Base-by-base conservation (phyloP, 371 early-diverging fungal species). In the Rhizopus arrhizus region DNA sequence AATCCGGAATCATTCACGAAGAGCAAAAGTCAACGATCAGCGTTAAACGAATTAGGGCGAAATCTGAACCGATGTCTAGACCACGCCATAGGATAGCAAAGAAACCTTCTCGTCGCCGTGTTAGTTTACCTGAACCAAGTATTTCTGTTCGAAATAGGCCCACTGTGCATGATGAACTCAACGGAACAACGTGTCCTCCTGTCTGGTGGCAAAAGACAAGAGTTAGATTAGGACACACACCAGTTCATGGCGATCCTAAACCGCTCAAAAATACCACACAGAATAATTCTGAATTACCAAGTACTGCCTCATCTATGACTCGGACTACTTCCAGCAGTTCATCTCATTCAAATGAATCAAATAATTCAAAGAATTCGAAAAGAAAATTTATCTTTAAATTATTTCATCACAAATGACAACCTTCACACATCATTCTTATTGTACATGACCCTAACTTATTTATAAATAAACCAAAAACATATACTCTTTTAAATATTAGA, bases 151-250 rank as follows among this genome's bases (percentile, higher is more conserved):
- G 59, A 5, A 7, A 22, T 1, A 54, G 64, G 28, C 71, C 71
- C 5, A 45, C 64, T 4, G 42, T 43, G 3, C 45, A 56, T 13
- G 71, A 71, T 49, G 71, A 71, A 38, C 58, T 41, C 3, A 45
- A 42, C 11, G 71, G 71, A 10, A 71, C 46, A 13, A 71, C 71
- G 10, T 64, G 67, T n/a, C 71, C 71, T 29, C 71, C 71, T 13
- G 6, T 53, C 3, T 67, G 67, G 67, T 71, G 71, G 71, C 68
- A 67, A 59, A 71, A 67, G 55, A 71, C 64, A 6, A 50, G 64
- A 46, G 49, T 59, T 29, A 58, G 34, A 32, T 32, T 62, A 41
- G 57, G 68, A 35, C 62, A 50, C 51, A 16, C 62, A n/a, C 56
- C 62, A 22, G 53, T 59, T 11, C 66, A 56, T 38, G 59, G 64